Conservation (phyloP, 2,329 filamentous ascomycete species). For the Clonostachys byssicola region DNA sequence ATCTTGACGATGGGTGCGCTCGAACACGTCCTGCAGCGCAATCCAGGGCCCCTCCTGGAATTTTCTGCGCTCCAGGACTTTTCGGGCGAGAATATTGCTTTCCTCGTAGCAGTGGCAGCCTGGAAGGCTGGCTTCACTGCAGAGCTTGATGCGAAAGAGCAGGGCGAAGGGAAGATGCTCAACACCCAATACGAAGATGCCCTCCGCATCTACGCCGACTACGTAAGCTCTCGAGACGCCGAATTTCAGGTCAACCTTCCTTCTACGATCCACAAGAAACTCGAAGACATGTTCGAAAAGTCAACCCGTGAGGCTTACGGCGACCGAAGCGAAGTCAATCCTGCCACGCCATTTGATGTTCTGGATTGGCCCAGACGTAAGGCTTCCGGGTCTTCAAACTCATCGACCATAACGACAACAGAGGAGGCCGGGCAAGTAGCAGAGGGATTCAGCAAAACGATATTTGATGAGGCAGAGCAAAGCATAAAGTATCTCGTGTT, state of each 20-base stretch:
- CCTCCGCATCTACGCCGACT: constrained; percentile 56
- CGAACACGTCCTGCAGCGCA: constrained; percentile 51
- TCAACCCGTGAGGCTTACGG: constrained; percentile 38
- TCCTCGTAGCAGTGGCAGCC: constrained; percentile 51
- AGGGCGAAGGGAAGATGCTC: constrained; percentile 13
- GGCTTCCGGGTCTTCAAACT: constrained; percentile 7
- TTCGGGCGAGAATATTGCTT: constrained; percentile 65
- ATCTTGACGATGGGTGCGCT: constrained; percentile 57
- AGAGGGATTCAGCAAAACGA: constrained; percentile 39
- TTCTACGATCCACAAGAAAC: constrained; percentile 40
- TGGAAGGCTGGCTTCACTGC: constrained; percentile 35
- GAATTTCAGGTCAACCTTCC: constrained; percentile 64
- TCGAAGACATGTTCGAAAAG: constrained; percentile 51
- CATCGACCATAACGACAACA: constrained; percentile 14
- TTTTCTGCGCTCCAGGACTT: constrained; percentile 62
- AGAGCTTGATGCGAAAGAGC: not conserved
- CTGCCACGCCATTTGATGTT: constrained; percentile 35
- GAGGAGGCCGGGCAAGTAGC: constrained; percentile 36
- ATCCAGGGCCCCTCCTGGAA: constrained; percentile 51
- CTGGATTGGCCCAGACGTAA: constrained; percentile 10
- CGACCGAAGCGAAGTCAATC: constrained; percentile 20
- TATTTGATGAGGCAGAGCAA: constrained; percentile 57
- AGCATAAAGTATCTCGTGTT: constrained; percentile 65
- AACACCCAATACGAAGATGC: constrained; percentile 52
- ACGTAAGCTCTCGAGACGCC: constrained; percentile 54